Evolutionary conservation across 2,329 filamentous ascomycete species (phyloP), one percentile per base, ranked within the genome.

Genomic region (Stagonosporopsis chrysanthemi): DNA sequence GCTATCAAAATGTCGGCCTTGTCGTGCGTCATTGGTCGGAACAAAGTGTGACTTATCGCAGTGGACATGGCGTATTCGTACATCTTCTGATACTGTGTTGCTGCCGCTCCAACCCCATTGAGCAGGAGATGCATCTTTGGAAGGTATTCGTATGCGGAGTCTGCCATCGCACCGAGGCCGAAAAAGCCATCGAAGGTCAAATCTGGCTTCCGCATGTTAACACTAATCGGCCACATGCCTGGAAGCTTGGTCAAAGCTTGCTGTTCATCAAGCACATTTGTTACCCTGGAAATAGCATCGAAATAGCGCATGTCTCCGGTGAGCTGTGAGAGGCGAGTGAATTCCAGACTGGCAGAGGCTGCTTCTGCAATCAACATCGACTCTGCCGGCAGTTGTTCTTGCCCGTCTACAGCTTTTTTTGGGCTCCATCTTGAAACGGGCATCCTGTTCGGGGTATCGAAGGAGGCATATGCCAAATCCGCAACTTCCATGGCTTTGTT

Each of bases 391-490:
- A 71, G 63, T 49, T 80, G 78, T 22, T 68, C 56, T 33, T 71
- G 62, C 4, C 71, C 73, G 11, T 65, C 58, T 0, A 73, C 66
- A 9, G 76, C 76, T 35, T 75, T 69, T 46, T 75, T 63, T 6
- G 76, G 72, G 26, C 74, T 73, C 79, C 79, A 81, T 51, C 78
- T 68, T 1, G 78, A 77, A 35, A 80, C 77, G 9, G 93, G 93
- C 91, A 97, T 96, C 64, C 92, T 87, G 75, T 97, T 97, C 0
- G 93, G 92, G 0, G 94, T 97, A 75, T 96, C 92, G 69, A 96
- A 96, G 6, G 89, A 84, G 43, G 88, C 86, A 79, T 93, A 92
- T 33, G 96, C 79, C 56, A 96, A 83, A 67, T 94, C 90, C 35
- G 86, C 91, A 26, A 95, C 84, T 76, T 94, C 88, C 31, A 89